A percentile compares a stretch with the other conserved stretches of the same genome.
Conservation (phyloP, 108 stramenopile species). For the Cyclotella cryptica region DNA sequence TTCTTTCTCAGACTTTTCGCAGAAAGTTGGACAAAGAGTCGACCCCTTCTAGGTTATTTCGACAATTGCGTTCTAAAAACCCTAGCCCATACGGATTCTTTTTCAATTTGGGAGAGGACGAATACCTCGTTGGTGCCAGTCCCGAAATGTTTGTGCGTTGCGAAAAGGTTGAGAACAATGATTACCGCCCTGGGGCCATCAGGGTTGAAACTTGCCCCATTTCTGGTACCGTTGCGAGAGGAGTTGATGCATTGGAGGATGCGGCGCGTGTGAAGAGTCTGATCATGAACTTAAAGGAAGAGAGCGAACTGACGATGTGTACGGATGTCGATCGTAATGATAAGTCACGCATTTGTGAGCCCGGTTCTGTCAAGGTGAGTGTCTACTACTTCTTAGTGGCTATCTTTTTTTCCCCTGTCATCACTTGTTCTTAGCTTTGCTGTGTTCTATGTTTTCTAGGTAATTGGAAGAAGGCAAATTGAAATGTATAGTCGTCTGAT, state of each 20-base stretch:
- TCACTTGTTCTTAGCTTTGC: background rate
- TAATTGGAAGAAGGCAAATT: conserved; percentile 97
- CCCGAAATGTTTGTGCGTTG: conserved; percentile 99
- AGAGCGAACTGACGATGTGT: conserved; percentile 98
- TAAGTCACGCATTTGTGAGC: conserved; percentile 98
- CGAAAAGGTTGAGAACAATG: conserved; percentile 86
- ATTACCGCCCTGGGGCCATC: conserved; percentile 82
- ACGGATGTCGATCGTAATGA: conserved; percentile 99
- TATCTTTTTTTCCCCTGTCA: no score
- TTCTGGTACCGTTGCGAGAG: conserved; percentile 98
- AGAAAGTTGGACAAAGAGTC: conserved; percentile 69
- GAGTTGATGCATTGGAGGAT: conserved; percentile 97
- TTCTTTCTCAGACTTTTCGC: conserved; percentile 94
- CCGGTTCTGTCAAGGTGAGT: conserved; percentile 88
- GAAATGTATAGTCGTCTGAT: conserved; percentile 98
- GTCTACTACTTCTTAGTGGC: background rate
- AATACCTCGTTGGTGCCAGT: conserved; percentile 97
- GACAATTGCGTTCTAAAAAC: conserved; percentile 87
- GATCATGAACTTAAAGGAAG: conserved; percentile 96
- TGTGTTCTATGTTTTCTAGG: conserved; percentile 41
- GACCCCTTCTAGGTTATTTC: conserved; percentile 88
- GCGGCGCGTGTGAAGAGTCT: conserved; percentile 90
- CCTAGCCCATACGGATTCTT: conserved; percentile 98
- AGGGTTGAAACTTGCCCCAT: conserved; percentile 99
- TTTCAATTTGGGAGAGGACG: conserved; percentile 93